A percentile compares a stretch with the other conserved stretches of the same genome.
These are phyloP conservation scores for Lactifluus echinatus DNA, from an alignment of 768 basidiomycete species.

Conservation along the genomic window DNA sequence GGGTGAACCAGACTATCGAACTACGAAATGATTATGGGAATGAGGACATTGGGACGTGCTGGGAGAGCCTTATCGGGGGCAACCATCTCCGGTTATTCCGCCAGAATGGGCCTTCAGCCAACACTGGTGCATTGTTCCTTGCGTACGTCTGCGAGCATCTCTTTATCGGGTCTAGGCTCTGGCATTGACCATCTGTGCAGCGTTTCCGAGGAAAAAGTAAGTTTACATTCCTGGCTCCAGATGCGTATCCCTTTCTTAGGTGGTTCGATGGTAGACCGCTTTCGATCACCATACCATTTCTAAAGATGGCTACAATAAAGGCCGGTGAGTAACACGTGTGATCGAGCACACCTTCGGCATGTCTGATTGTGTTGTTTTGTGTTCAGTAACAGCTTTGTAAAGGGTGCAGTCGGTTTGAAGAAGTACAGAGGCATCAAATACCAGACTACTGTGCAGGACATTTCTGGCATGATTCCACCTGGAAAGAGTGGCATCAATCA, in stretches of 20 bases:
- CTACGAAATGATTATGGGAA: conserved; percentile 37
- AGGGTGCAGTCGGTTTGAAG: conserved; percentile 1
- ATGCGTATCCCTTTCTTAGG: not conserved
- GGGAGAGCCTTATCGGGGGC: conserved; percentile 26
- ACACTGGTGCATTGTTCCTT: conserved; percentile 30
- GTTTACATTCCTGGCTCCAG: not conserved
- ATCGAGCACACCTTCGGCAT: not conserved
- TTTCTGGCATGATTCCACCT: conserved; percentile 46
- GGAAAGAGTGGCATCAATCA: conserved; percentile 48
- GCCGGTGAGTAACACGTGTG: conserved; percentile 21
- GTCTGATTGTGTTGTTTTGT: not conserved
- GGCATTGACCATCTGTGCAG: not conserved
- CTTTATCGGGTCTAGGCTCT: not conserved
- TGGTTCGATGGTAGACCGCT: not conserved
- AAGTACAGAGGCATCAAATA: conserved; percentile 29
- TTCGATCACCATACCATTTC: conserved; percentile 23
- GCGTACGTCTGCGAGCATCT: conserved; percentile 24
- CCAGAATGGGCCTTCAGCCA: conserved; percentile 26
- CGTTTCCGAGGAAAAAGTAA: not conserved
- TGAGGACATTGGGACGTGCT: conserved; percentile 34
- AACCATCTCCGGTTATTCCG: conserved; percentile 23
- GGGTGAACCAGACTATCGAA: conserved; percentile 36
- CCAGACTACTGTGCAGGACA: conserved; percentile 34
- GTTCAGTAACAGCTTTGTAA: conserved; percentile 9
- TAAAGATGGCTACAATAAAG: conserved; percentile 27